Percentiles rank a stretch among this genome's conserved stretches.
phyloP scores from a whole-genome alignment of 805 yeast genomes.

The Kuraishia hungarica region DNA sequence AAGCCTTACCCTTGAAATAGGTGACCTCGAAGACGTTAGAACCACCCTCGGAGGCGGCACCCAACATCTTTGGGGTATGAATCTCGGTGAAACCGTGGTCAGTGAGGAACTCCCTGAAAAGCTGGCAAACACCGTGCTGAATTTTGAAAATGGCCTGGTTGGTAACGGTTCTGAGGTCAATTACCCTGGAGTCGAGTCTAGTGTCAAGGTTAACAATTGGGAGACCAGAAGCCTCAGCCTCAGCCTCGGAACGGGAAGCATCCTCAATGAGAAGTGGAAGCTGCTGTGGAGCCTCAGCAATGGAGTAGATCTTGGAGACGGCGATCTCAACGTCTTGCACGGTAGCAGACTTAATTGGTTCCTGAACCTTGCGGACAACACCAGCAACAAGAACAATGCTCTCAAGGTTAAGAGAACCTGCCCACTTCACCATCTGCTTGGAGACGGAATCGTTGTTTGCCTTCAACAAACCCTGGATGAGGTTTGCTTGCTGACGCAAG shows the following conservation, averaged over 20 bases:
- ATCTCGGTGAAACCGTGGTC: conserved; percentile 73
- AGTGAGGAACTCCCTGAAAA: conserved; percentile 83
- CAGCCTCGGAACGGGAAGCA: conserved; percentile 90
- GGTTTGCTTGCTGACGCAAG: conserved; percentile 80
- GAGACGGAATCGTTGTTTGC: conserved; percentile 65
- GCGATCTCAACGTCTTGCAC: conserved; percentile 85
- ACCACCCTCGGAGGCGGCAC: conserved; percentile 97
- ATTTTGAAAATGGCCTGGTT: conserved; percentile 96
- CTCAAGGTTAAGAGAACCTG: conserved; percentile 76
- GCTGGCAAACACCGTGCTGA: conserved; percentile 78
- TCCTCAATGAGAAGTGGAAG: conserved; percentile 94
- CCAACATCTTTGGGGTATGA: conserved; percentile 93
- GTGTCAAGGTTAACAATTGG: conserved; percentile 97
- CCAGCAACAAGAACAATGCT: conserved; percentile 91
- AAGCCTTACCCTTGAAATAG: conserved; percentile 90
- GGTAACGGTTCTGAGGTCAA: conserved; percentile 93
- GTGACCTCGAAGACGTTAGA: conserved; percentile 90
- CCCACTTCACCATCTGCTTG: conserved; percentile 97
- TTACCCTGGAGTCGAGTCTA: conserved; percentile 88
- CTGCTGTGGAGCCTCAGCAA: conserved; percentile 85
- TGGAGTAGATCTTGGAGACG: conserved; percentile 62
- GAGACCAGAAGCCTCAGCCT: conserved; percentile 83
- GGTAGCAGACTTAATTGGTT: conserved; percentile 82
- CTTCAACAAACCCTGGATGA: conserved; percentile 79
- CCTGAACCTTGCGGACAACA: conserved; percentile 72